Evolutionary conservation across 2,329 filamentous ascomycete species (phyloP).

Genomic region (Talaromyces sp.): DNA sequence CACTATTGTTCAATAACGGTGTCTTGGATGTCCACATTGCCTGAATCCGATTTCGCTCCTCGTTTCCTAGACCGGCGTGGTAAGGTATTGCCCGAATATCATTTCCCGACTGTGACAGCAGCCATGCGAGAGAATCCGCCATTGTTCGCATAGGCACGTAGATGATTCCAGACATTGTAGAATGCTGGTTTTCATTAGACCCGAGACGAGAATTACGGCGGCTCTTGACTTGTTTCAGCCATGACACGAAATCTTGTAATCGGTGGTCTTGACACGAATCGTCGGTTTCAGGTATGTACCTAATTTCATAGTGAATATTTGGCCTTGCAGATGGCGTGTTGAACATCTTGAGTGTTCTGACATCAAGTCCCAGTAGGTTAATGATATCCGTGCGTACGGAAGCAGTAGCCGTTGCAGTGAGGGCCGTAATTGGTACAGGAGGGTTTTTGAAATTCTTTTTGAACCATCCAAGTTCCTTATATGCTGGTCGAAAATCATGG

Average conservation of each 20-base stretch:
- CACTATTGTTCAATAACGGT: not conserved
- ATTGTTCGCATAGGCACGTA: slow-evolving; percentile 40
- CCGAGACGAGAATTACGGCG: slow-evolving; percentile 56
- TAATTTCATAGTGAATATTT: slow-evolving; percentile 87
- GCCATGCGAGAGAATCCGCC: slow-evolving; percentile 35
- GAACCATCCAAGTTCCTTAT: slow-evolving; percentile 83
- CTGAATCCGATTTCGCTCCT: slow-evolving; percentile 57
- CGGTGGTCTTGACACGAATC: slow-evolving; percentile 53
- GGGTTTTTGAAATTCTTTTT: slow-evolving; percentile 61
- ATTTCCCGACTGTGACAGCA: slow-evolving; percentile 24
- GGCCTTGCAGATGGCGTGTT: slow-evolving; percentile 76
- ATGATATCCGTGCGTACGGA: slow-evolving; percentile 80
- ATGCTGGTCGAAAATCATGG: slow-evolving; percentile 91
- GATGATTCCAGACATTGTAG: slow-evolving; percentile 42
- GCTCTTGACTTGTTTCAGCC: slow-evolving; percentile 68
- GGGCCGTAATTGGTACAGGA: slow-evolving; percentile 81
- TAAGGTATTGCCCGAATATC: slow-evolving; percentile 42
- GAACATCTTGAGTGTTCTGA: slow-evolving; percentile 63
- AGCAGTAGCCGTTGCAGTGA: slow-evolving; percentile 84
- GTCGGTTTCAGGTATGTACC: slow-evolving; percentile 45
- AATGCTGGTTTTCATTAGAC: slow-evolving; percentile 15
- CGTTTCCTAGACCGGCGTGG: slow-evolving; percentile 63
- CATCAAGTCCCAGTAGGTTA: slow-evolving; percentile 63
- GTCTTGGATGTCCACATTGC: slow-evolving; percentile 32
- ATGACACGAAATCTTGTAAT: slow-evolving; percentile 69